phyloP scores from a whole-genome alignment of 2,329 filamentous ascomycete species.

The Arthroderma sp. region DNA sequence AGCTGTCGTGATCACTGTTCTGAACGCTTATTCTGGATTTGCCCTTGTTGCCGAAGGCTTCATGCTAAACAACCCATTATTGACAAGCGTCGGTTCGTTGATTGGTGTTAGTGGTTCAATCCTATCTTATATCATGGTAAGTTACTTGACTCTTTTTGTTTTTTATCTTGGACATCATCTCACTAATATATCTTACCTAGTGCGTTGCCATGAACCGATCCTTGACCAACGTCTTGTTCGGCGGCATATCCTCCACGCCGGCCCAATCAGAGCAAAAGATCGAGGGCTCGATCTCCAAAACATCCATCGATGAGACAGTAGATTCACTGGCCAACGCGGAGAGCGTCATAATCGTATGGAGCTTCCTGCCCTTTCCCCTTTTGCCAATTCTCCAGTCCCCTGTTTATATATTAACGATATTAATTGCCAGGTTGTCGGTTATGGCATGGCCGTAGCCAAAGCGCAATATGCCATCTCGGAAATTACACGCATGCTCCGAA shows the following conservation, averaged over 20 bases:
- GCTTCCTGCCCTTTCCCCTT: not conserved
- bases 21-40: slow-evolving; percentile 86
- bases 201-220: slow-evolving; percentile 88
- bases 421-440: slow-evolving; percentile 55
- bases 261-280: slow-evolving; percentile 59
- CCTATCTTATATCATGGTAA: slow-evolving; percentile 62
- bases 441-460: slow-evolving; percentile 90
- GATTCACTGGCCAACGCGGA: slow-evolving; percentile 64
- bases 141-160: not conserved
- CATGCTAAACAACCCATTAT: slow-evolving; percentile 76
- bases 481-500: slow-evolving; percentile 60
- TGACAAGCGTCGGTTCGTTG: slow-evolving; percentile 73
- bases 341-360: slow-evolving; percentile 60
- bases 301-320: slow-evolving; percentile 65
- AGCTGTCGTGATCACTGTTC: slow-evolving; percentile 73
- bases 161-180: not conserved
- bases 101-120: slow-evolving; percentile 85
- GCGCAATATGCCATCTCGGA: slow-evolving; percentile 83
- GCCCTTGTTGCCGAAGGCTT: slow-evolving; percentile 81
- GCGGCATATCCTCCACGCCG: slow-evolving; percentile 56
- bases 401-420: not conserved
- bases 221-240: slow-evolving; percentile 79
- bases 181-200: slow-evolving; percentile 12
- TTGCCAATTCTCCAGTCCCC: too few relatives aligned
- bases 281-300: slow-evolving; percentile 66